Evolutionary conservation across 2,329 filamentous ascomycete genomes (phyloP), one percentile per base, ranked within the genome.

Genomic region (Alternaria tenuissima): DNA sequence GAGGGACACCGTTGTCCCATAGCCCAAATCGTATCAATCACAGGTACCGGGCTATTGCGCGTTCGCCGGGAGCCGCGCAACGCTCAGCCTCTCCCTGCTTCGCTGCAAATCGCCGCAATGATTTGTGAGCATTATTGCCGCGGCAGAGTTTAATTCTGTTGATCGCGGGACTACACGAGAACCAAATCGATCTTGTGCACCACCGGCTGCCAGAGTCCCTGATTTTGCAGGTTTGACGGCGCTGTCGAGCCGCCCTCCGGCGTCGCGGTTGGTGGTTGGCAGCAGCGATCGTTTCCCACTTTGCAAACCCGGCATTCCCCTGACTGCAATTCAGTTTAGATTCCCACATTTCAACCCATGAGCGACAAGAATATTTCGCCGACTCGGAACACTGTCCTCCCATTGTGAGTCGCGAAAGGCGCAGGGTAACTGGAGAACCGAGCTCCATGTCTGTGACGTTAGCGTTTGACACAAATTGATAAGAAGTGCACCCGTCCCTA

Each of bases 401-500:
- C 61, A 62, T 26, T 57, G 61, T 66, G 54, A 63, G 63, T 52
- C 41, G 46, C 36, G 42, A 59, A 65, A 65, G 63, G 59, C 59
- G 67, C 63, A 58, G 58, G 58, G 55, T 53, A 62, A 59, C 48
- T 55, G 48, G 60, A 59, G 61, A 66, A 61, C 63, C 62, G 66
- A 65, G 65, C 64, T 56, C 55, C 58, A 41, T 52, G 30, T 49
- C 62, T 69, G 59, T 62, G 66, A 66, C 65, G 62, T 65, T 65
- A 63, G 59, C 66, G 56, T 59, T 47, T 60, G 64, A 55, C 57
- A 65, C 66, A 70, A 59, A 59, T 59, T 67, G 64, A 78, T 77
- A 78, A 78, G 72, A 76, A 52, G 63, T 69, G 70, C 72, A 67
- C 69, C 70, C 64, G 66, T 69, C 73, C 73, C 48, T 62, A 52